Base-by-base conservation (phyloP, 2,329 filamentous ascomycete species). In the Neurospora crassa region DNA sequence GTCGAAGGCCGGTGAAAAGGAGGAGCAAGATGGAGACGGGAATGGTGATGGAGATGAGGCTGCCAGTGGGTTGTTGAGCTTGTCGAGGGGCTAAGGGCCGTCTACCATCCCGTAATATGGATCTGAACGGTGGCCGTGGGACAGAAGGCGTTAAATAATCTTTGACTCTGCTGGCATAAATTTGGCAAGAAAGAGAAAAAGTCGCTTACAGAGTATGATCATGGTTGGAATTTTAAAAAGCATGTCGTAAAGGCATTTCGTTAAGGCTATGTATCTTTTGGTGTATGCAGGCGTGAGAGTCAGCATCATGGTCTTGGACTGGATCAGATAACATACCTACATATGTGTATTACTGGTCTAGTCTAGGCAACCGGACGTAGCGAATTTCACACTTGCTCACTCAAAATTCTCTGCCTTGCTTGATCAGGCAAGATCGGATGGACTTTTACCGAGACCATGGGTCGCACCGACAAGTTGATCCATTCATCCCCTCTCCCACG, bases 11-110 rank as follows among this genome's bases (percentile, higher is more conserved):
- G 69, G 47, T 40, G 40, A 69, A 18, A 68, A 68, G 4, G 45
- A 68, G 29, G 75, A 69, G 4, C 76, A 75, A n/a, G 12, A 34
- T 16, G 63, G 37, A 1, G 70, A 70, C 24, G 53, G 83, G 71
- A 12, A 34, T 12, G 63, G 37, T 1, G 70, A 70, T 41, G 67
- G 83, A 71, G 85, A 83, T 4, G 81, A 83, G 67, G 86, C 86
- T 10, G 86, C 83, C 14, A 85, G 83, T 75, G 87, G 85, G 8
- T 76, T 90, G 74, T 78, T 89, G 37, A 76, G 78, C 45, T 72
- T 79, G 68, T 79, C 81, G 29, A 78, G 79, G 71, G 76, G 77
- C 67, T 80, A 2, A 53, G 37, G 37, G 37, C 37, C 37, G 37
- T 40, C 37, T 40, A 40, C 10, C 37, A 11, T 11, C 37, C 2